Percentiles rank a stretch among this genome's conserved stretches.
Conservation (phyloP, 2,329 filamentous ascomycete genomes). For the Arthrobotrys entomopaga region DNA sequence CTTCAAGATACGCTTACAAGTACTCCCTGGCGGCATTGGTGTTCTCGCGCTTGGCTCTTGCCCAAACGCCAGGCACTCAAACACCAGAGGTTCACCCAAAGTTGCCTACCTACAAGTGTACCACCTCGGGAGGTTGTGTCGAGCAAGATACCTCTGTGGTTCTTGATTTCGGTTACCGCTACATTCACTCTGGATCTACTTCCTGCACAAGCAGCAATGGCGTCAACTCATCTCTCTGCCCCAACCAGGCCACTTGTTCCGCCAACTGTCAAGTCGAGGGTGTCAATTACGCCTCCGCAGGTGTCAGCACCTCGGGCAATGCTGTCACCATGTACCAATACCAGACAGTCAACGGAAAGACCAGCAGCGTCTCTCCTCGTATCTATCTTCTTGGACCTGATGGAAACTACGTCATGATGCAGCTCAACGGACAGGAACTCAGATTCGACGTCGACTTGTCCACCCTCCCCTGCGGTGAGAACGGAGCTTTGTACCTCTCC, state of each 20-base stretch:
- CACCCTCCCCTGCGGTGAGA: slow-evolving; percentile 63
- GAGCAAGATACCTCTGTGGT: slow-evolving; percentile 62
- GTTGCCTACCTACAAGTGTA: slow-evolving; percentile 63
- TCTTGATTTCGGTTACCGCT: slow-evolving; percentile 61
- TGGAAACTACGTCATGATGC: slow-evolving; percentile 64
- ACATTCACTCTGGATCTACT: slow-evolving; percentile 59
- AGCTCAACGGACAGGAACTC: slow-evolving; percentile 64
- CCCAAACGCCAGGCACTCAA: slow-evolving; percentile 27
- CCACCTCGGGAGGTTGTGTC: slow-evolving; percentile 61
- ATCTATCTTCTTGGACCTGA: slow-evolving; percentile 63
- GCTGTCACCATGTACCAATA: slow-evolving; percentile 55
- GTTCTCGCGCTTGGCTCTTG: slow-evolving; percentile 27
- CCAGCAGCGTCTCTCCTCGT: slow-evolving; percentile 62
- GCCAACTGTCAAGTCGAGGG: slow-evolving; percentile 32
- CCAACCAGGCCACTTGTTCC: slow-evolving; percentile 40
- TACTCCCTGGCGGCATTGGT: slow-evolving; percentile 23
- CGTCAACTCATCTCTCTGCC: slow-evolving; percentile 25
- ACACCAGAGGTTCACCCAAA: slow-evolving; percentile 61
- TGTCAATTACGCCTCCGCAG: slow-evolving; percentile 35
- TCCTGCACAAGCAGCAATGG: slow-evolving; percentile 22
- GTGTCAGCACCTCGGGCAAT: slow-evolving; percentile 57
- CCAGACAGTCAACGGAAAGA: slow-evolving; percentile 20
- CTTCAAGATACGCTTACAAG: slow-evolving; percentile 24
- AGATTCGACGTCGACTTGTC: slow-evolving; percentile 64
- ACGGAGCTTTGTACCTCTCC: slow-evolving; percentile 62